phyloP scores from a whole-genome alignment of 306 rosid genomes.

The Castanospermum australe region DNA sequence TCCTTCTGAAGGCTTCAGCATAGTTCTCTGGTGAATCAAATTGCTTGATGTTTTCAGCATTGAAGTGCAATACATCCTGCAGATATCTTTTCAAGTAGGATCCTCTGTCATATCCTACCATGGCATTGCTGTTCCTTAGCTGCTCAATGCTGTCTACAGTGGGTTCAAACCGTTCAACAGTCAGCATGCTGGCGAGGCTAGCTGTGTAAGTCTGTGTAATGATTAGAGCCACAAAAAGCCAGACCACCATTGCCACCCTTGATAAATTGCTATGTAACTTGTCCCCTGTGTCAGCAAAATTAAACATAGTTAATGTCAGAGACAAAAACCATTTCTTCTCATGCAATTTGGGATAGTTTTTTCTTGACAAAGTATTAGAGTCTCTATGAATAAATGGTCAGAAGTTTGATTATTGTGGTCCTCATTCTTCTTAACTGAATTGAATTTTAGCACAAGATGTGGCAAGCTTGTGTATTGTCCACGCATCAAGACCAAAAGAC shows the following conservation, averaged over 20 bases:
- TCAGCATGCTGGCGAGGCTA: constrained; percentile 52
- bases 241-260: constrained; percentile 47
- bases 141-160: constrained; percentile 24
- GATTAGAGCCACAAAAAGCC: constrained; percentile 59
- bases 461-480: neutral
- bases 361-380: neutral
- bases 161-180: constrained; percentile 51
- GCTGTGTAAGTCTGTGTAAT: constrained; percentile 58
- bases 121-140: constrained; percentile 29
- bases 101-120: constrained; percentile 44
- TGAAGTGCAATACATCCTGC: constrained; percentile 17
- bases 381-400: neutral
- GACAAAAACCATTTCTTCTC: neutral
- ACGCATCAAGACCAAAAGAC: neutral
- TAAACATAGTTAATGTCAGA: neutral
- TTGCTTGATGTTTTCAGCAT: constrained; percentile 3
- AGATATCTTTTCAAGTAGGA: constrained; percentile 41
- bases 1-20: constrained; percentile 37
- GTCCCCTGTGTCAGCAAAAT: constrained; percentile 25
- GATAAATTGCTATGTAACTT: constrained; percentile 52
- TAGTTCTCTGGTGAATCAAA: neutral
- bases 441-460: neutral
- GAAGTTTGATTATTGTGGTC: neutral
- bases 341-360: too few species aligned
- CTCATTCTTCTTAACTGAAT: neutral